Conservation (phyloP, 768 basidiomycete species). For the Trametes punicea region DNA sequence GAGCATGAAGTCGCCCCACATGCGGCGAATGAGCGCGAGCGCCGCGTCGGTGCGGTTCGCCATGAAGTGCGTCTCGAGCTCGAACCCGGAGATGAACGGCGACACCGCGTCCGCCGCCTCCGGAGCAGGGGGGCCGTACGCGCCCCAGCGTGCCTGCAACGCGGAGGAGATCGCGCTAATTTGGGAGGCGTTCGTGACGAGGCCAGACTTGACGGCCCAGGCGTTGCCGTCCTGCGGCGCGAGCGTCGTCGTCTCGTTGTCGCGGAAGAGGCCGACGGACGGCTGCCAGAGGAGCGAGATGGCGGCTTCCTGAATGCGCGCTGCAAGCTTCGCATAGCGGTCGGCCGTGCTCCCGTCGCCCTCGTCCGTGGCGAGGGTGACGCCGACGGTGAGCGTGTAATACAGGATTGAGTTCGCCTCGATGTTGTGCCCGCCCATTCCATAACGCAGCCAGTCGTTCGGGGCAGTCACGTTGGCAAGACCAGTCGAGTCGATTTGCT, state of each 20-base stretch:
- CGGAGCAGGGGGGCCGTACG: conserved; percentile 18
- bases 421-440: conserved; percentile 21
- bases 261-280: conserved; percentile 16
- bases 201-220: conserved; percentile 19
- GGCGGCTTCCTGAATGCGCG: conserved; percentile 12
- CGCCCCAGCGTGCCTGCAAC: conserved; percentile 14
- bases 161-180: conserved; percentile 8
- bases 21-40: conserved; percentile 16
- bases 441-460: conserved; percentile 18
- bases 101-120: conserved; percentile 19
- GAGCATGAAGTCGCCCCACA: conserved; percentile 22
- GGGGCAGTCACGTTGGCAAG: conserved; percentile 17
- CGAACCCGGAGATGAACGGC: conserved; percentile 19
- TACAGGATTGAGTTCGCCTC: conserved; percentile 19
- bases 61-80: conserved; percentile 19
- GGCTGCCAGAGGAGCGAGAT: conserved; percentile 17
- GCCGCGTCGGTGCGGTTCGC: conserved; percentile 14
- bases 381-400: conserved; percentile 16
- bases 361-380: conserved; percentile 5
- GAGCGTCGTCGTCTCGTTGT: conserved; percentile 21
- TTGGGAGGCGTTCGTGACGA: conserved; percentile 7
- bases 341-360: neutral
- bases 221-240: conserved; percentile 22
- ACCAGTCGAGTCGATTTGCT: conserved; percentile 14
- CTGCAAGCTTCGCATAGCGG: neutral